Conservation (phyloP, 768 basidiomycete genomes). For the Mycena vulgaris region DNA sequence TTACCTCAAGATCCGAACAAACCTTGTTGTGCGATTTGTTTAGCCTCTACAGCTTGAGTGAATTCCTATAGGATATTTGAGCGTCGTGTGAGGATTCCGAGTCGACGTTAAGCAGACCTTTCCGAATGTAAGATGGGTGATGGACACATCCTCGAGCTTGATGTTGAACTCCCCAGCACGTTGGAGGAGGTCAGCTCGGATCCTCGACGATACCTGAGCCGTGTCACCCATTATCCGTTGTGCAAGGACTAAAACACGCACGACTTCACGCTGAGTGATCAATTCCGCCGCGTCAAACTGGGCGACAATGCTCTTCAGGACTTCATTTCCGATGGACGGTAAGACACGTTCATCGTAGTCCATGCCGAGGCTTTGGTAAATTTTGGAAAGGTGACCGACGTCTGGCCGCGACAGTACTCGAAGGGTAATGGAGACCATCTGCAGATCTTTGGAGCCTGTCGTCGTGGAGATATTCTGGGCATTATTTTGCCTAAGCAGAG, state of each 20-base stretch:
- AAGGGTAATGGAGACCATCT: slow-evolving; percentile 98
- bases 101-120: slow-evolving; percentile 64
- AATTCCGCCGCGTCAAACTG: slow-evolving; percentile 98
- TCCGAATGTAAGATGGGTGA: slow-evolving; percentile 92
- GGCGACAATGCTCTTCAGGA: slow-evolving; percentile 97
- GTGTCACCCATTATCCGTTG: slow-evolving; percentile 6
- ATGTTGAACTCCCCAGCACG: slow-evolving; percentile 98
- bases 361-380: slow-evolving; percentile 94
- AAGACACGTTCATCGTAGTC: slow-evolving; percentile 99
- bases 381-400: slow-evolving; percentile 87
- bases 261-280: slow-evolving; percentile 98
- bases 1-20: slow-evolving; percentile 33
- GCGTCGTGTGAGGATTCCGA: slow-evolving; percentile 17
- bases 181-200: slow-evolving; percentile 92
- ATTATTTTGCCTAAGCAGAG: slow-evolving; percentile 1
- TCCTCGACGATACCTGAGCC: slow-evolving; percentile 87
- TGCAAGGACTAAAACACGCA: slow-evolving; percentile 57
- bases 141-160: slow-evolving; percentile 96
- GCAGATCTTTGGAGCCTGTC: slow-evolving; percentile 98
- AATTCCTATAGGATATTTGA: slow-evolving; percentile 74
- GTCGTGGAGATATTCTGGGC: slow-evolving; percentile 96
- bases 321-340: slow-evolving; percentile 98
- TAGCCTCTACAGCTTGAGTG: slow-evolving; percentile 98
- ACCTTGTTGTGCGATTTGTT: slow-evolving; percentile 99
- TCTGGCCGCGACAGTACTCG: slow-evolving; percentile 97